Evolutionary conservation across 1,284 basidiomycete genomes (phyloP).

Genomic region (Phellopilus nigrolimitatus): DNA sequence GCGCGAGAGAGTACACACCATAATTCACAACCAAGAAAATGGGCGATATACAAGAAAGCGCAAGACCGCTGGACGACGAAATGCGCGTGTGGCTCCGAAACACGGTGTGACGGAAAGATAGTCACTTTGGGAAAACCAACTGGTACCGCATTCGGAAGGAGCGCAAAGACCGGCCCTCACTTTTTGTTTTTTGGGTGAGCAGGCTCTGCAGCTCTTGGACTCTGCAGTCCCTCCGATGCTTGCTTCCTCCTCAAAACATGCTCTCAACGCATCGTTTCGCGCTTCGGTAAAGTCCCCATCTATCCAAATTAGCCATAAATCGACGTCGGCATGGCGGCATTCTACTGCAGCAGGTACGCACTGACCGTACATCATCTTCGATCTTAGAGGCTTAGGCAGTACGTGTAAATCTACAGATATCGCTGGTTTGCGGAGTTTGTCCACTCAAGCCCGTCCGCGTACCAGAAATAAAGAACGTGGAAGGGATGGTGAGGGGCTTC

Average conservation of each 20-base stretch:
- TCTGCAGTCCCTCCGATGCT: constrained; percentile 36
- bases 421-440: neutral
- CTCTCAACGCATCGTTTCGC: constrained; percentile 27
- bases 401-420: neutral
- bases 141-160: no score
- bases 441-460: neutral
- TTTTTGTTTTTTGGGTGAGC: no score
- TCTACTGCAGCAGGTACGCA: neutral
- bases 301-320: no score
- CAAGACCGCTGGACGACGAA: neutral
- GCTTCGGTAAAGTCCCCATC: neutral
- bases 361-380: neutral
- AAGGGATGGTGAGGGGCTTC: neutral
- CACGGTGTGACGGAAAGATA: constrained; percentile 16
- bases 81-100: constrained; percentile 10
- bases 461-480: neutral
- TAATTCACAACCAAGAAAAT: constrained; percentile 11
- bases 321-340: neutral
- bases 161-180: no score
- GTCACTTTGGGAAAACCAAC: neutral
- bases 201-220: no score
- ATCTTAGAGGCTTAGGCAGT: neutral
- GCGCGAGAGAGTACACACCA: constrained; percentile 4
- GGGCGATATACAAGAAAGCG: constrained; percentile 9
- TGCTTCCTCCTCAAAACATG: constrained; percentile 37